These are phyloP conservation scores for Biscogniauxia mediterranea DNA, from an alignment of 2,329 filamentous ascomycete species.

Conservation along the genomic window DNA sequence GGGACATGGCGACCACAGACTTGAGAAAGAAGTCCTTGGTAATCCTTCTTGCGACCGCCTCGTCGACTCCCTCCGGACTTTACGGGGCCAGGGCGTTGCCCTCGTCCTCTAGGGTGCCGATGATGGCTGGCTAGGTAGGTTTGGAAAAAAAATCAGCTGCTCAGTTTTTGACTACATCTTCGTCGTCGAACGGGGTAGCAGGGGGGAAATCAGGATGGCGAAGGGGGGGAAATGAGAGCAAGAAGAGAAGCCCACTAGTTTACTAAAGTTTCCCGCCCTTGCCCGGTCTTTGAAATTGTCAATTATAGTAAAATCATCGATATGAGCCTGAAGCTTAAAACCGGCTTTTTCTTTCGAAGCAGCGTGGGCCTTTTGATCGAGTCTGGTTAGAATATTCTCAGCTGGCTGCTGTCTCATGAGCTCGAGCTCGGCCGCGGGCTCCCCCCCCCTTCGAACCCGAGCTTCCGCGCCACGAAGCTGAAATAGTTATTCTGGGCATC, in stretches of 20 bases:
- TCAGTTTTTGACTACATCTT: not conserved
- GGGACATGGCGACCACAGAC: not conserved
- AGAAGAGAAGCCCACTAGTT: not conserved
- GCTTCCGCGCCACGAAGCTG: constrained; percentile 33
- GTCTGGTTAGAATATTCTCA: not conserved
- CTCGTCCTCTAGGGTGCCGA: not conserved
- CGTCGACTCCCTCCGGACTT: not conserved
- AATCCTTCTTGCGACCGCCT: not conserved
- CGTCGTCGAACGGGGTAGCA: no score
- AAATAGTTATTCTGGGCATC: constrained; percentile 34
- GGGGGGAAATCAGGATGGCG: not conserved
- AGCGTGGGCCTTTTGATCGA: not conserved
- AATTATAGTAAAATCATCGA: not conserved
- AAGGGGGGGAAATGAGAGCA: no score
- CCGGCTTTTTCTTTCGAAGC: not conserved
- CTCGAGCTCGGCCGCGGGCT: constrained; percentile 31
- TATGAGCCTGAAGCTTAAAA: not conserved
- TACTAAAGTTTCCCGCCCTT: not conserved
- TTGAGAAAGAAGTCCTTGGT: not conserved
- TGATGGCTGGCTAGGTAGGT: not conserved
- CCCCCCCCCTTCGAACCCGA: constrained; percentile 34
- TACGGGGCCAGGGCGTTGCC: not conserved
- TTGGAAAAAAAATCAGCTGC: not conserved
- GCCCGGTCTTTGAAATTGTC: not conserved
- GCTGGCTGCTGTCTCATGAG: constrained; percentile 30